Conservation (phyloP, 2,329 filamentous ascomycete genomes). For the Arthrobotrys sinensis region DNA sequence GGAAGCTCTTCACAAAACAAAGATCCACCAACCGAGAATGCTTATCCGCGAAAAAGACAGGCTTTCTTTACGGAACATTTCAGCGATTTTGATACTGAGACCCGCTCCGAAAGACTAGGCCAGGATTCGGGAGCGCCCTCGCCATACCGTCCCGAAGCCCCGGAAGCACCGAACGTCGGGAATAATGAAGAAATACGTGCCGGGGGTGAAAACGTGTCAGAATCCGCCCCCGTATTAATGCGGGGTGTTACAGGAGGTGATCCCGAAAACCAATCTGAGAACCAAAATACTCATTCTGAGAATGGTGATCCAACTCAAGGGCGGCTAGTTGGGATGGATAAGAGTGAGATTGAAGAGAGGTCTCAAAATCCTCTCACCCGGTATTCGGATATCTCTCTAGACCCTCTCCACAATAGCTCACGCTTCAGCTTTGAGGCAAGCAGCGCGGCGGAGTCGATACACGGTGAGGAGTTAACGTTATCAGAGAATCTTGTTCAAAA, state of each 20-base stretch:
- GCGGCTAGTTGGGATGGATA: neutral
- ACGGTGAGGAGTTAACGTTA: constrained; percentile 71
- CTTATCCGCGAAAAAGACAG: constrained; percentile 44
- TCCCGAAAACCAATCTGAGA: neutral
- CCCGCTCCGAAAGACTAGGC: neutral
- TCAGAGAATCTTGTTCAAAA: constrained; percentile 71
- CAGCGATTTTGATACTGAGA: constrained; percentile 35
- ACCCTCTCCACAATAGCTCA: constrained; percentile 62
- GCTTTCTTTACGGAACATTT: constrained; percentile 59
- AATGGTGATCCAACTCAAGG: neutral
- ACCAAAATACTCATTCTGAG: neutral
- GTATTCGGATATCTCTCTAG: constrained; percentile 33
- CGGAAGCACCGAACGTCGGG: neutral
- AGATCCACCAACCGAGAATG: constrained; percentile 17
- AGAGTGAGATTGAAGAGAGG: neutral
- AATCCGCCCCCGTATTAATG: neutral
- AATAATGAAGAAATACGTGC: no score
- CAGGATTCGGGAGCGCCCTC: neutral
- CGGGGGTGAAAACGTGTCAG: neutral
- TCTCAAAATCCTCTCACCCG: neutral
- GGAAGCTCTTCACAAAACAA: constrained; percentile 20
- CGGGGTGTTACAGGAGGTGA: neutral
- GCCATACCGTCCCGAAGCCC: neutral
- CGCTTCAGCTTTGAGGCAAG: constrained; percentile 70
- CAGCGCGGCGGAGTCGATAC: constrained; percentile 80